phyloP scores from a whole-genome alignment of 2,329 filamentous ascomycete species.

The Neonectria ditissima region DNA sequence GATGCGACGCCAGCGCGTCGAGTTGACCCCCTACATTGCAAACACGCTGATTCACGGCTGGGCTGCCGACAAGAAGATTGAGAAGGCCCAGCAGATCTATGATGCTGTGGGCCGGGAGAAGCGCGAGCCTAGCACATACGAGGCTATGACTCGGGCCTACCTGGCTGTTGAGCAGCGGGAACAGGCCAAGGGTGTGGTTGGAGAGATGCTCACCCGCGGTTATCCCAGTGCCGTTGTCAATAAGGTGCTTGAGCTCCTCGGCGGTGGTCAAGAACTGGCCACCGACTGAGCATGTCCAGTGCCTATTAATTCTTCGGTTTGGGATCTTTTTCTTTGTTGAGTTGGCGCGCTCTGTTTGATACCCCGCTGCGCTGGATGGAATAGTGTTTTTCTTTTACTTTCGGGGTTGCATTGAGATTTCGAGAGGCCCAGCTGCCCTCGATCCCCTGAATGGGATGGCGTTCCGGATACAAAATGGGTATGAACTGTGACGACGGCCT shows the following conservation, averaged over 20 bases:
- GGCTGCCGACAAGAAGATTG: constrained; percentile 85
- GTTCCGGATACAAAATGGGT: constrained; percentile 45
- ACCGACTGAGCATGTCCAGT: constrained; percentile 36
- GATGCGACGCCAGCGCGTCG: constrained; percentile 80
- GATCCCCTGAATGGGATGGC: constrained; percentile 42
- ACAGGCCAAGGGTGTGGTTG: constrained; percentile 80
- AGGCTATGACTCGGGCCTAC: constrained; percentile 96
- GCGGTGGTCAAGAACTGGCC: constrained; percentile 61
- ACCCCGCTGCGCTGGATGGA: constrained; percentile 46
- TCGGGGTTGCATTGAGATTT: constrained; percentile 38
- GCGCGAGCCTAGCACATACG: constrained; percentile 97
- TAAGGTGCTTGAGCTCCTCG: constrained; percentile 92
- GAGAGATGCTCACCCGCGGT: constrained; percentile 90
- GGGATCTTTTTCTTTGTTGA: constrained; percentile 42
- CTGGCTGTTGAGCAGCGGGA: constrained; percentile 85
- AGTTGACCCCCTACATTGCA: constrained; percentile 96
- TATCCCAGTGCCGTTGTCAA: constrained; percentile 93
- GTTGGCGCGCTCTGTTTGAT: constrained; percentile 47
- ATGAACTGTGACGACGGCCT: constrained; percentile 40
- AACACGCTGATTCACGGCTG: constrained; percentile 98
- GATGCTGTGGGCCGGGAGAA: constrained; percentile 79
- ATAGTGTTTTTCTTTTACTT: constrained; percentile 34
- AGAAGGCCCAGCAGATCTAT: constrained; percentile 83
- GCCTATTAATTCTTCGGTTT: constrained; percentile 11
- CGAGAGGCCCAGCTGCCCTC: constrained; percentile 36